phyloP scores from a whole-genome alignment of 495 filamentous ascomycete species.

The Penicillium alfredii region DNA sequence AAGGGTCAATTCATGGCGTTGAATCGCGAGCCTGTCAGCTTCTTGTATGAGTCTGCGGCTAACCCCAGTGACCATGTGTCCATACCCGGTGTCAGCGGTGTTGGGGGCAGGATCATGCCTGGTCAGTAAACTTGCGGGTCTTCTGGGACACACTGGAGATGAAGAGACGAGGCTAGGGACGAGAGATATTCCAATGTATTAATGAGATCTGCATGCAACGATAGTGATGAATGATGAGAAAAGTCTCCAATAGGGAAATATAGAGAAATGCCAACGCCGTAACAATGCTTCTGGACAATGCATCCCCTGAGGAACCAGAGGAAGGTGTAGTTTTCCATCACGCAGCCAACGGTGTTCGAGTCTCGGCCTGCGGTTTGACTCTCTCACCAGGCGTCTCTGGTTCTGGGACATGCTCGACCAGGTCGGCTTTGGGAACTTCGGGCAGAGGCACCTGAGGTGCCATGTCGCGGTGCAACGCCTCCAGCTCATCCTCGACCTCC shows the following conservation, averaged over 20 bases:
- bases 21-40: conserved; percentile 73
- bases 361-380: conserved; percentile 34
- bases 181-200: conserved; percentile 2
- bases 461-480: conserved; percentile 66
- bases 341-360: conserved; percentile 29
- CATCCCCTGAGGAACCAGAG: no score
- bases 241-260: conserved; percentile 1
- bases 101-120: conserved; percentile 37
- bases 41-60: conserved; percentile 88
- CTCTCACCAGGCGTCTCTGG: conserved; percentile 29
- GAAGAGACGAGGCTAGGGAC: not conserved
- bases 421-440: conserved; percentile 48
- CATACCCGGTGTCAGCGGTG: conserved; percentile 40
- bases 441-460: conserved; percentile 47
- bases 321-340: no score
- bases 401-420: conserved; percentile 16
- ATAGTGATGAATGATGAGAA: conserved; percentile 12
- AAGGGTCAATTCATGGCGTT: conserved; percentile 86
- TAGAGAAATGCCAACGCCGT: conserved; percentile 24
- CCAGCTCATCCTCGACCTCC: conserved; percentile 93
- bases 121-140: conserved; percentile 21
- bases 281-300: conserved; percentile 15
- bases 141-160: not conserved
- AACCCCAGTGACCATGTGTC: conserved; percentile 79
- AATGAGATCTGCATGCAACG: conserved; percentile 8